Conservation (phyloP, 148 eudicot species). For the Fagopyrum homotropicum region DNA sequence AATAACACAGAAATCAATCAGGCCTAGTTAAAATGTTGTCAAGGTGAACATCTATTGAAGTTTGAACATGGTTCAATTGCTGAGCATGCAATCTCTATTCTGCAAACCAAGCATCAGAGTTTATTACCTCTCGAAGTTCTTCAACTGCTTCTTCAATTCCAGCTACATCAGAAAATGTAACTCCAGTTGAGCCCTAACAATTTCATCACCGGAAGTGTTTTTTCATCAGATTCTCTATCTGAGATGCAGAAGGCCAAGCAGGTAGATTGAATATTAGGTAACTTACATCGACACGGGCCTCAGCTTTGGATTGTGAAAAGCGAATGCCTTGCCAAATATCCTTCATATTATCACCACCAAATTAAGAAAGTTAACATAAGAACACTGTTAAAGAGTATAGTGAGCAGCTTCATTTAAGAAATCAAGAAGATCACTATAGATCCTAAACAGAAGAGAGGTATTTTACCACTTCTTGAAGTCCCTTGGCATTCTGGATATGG, state of each 20-base stretch:
- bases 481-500: slow-evolving; percentile 78
- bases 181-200: slow-evolving; percentile 84
- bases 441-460: slow-evolving; percentile 11
- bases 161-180: slow-evolving; percentile 82
- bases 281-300: slow-evolving; percentile 94
- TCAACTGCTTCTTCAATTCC: slow-evolving; percentile 95
- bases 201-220: neutral
- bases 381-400: neutral
- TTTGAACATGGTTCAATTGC: neutral
- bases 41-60: neutral
- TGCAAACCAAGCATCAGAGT: neutral
- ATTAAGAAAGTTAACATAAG: slow-evolving; percentile 9
- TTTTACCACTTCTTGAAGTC: slow-evolving; percentile 84
- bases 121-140: slow-evolving; percentile 85
- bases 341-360: slow-evolving; percentile 35
- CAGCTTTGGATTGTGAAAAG: slow-evolving; percentile 84
- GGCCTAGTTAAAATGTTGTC: neutral
- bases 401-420: neutral
- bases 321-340: slow-evolving; percentile 95
- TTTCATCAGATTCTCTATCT: neutral
- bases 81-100: neutral
- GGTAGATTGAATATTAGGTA: slow-evolving; percentile 3
- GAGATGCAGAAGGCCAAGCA: neutral
- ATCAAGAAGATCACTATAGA: slow-evolving; percentile 1
- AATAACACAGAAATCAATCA: neutral